Percentiles rank a stretch among this genome's conserved stretches.
Conservation (phyloP, 148 eudicot genomes). For the Rhododendron vialii region DNA sequence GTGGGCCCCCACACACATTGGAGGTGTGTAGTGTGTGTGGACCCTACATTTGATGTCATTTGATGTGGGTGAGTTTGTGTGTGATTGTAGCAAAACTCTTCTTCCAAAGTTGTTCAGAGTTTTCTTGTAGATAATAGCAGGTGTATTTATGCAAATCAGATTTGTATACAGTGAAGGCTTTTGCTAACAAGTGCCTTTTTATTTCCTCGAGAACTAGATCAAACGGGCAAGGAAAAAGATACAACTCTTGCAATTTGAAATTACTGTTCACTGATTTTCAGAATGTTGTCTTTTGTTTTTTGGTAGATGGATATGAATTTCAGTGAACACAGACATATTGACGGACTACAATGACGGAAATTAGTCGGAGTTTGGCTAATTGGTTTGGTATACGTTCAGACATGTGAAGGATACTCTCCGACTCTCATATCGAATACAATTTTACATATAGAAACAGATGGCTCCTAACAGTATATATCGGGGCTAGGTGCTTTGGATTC, state of each 20-base stretch:
- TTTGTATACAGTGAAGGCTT: neutral
- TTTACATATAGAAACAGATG: neutral
- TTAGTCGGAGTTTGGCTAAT: neutral
- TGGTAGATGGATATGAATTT: neutral
- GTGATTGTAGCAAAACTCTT: too few relatives aligned
- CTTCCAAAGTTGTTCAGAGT: neutral
- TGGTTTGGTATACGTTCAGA: neutral
- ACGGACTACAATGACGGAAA: neutral
- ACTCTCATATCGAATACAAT: neutral
- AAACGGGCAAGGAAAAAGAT: neutral
- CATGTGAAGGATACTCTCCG: neutral
- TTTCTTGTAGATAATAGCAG: neutral
- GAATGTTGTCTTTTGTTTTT: neutral
- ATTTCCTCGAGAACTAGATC: neutral
- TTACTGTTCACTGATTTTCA: neutral
- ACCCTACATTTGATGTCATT: too few relatives aligned
- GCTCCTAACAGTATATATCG: neutral
- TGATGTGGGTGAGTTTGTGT: too few relatives aligned
- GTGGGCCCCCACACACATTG: too few relatives aligned
- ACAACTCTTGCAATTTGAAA: neutral
- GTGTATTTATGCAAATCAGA: neutral
- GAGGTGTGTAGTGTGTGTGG: too few relatives aligned
- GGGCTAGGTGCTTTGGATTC: neutral
- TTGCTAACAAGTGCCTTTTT: neutral
- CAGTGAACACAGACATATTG: neutral